These are phyloP conservation scores for Styphnolobium japonicum DNA, from an alignment of 306 rosid genomes.

Conservation along the genomic window DNA sequence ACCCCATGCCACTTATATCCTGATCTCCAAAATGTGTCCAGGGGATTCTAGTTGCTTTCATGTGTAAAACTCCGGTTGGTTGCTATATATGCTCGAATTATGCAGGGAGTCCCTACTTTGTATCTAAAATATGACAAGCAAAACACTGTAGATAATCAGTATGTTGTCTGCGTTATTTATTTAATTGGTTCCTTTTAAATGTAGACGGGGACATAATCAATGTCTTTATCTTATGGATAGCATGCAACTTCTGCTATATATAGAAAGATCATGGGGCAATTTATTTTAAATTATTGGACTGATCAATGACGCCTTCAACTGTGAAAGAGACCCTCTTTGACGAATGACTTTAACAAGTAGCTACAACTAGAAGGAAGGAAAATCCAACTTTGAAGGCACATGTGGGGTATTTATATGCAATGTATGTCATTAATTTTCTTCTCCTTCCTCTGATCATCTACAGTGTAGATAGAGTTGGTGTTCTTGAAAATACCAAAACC, in stretches of 20 bases:
- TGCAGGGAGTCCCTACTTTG: neutral
- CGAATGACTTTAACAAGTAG: neutral
- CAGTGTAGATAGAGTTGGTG: neutral
- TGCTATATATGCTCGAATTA: constrained; percentile 27
- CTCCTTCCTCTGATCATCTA: neutral
- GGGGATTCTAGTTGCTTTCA: constrained; percentile 5
- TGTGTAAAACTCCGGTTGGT: constrained; percentile 37
- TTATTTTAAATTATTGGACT: constrained; percentile 13
- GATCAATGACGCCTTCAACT: neutral
- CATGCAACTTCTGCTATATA: constrained; percentile 15
- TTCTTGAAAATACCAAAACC: neutral
- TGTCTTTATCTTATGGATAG: constrained; percentile 15
- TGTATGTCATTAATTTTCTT: neutral
- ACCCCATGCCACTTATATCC: neutral
- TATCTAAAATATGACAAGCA: constrained; percentile 11
- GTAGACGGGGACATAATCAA: neutral
- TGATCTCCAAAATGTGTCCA: neutral
- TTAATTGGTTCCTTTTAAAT: neutral
- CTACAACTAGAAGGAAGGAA: neutral
- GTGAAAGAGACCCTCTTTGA: neutral
- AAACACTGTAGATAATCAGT: neutral
- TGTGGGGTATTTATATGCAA: neutral
- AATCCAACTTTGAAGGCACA: neutral
- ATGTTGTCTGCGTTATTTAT: neutral
- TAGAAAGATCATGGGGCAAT: neutral